Conservation (phyloP, 2,329 filamentous ascomycete species). For the Shiraia bambusicola region DNA sequence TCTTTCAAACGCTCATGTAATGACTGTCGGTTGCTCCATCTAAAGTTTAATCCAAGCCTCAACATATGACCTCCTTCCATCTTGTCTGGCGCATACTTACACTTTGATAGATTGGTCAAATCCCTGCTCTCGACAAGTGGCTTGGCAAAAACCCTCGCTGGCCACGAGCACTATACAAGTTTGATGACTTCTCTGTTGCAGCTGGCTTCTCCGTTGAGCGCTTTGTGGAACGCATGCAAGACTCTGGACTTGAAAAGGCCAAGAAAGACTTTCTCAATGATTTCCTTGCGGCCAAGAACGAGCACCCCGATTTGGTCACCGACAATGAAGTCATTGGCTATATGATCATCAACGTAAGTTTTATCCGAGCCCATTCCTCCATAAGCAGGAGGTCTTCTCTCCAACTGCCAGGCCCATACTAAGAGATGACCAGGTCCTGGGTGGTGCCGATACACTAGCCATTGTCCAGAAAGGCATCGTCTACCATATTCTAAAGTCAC, state of each 20-base stretch:
- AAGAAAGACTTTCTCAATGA: conserved; percentile 26
- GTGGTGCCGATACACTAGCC: conserved; percentile 33
- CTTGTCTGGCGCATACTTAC: neutral
- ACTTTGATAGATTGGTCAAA: conserved; percentile 27
- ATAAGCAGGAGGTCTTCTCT: too few species aligned
- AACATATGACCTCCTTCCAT: too few species aligned
- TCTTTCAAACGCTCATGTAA: too few species aligned
- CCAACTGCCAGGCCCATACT: too few species aligned
- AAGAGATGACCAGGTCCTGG: conserved; percentile 26
- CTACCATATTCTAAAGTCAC: conserved; percentile 29
- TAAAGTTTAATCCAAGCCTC: too few species aligned
- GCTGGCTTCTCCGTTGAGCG: conserved; percentile 21
- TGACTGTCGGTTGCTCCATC: too few species aligned
- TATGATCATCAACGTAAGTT: conserved; percentile 35
- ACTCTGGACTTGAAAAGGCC: conserved; percentile 17
- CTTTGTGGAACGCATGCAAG: conserved; percentile 24
- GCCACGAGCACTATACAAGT: conserved; percentile 21
- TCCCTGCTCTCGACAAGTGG: conserved; percentile 31
- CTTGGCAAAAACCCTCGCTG: conserved; percentile 24
- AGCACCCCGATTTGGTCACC: conserved; percentile 21
- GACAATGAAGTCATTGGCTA: conserved; percentile 36
- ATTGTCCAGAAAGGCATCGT: conserved; percentile 29
- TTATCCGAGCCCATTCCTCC: too few species aligned
- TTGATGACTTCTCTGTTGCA: conserved; percentile 25
- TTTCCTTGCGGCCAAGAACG: conserved; percentile 22